A percentile compares a stretch with the other conserved stretches of the same genome.
Evolutionary conservation across 2,329 filamentous ascomycete species (phyloP).

Genomic region (Stromatinia cepivora): DNA sequence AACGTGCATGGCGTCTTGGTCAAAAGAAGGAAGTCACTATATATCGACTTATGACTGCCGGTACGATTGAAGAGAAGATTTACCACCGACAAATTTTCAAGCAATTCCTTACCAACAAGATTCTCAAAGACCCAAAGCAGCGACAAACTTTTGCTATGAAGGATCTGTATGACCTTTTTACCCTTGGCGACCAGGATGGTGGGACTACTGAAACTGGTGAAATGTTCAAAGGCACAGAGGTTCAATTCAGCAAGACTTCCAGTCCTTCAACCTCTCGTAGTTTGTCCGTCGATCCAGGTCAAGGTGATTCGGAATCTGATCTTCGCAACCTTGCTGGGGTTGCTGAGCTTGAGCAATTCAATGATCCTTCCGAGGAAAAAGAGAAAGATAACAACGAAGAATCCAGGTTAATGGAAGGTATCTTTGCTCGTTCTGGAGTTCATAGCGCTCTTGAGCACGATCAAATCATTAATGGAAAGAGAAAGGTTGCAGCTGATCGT

Average conservation of each 20-base stretch:
- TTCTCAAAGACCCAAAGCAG: conserved; percentile 91
- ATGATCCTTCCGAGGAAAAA: conserved; percentile 48
- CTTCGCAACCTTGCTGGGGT: conserved; percentile 60
- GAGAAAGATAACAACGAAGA: conserved; percentile 52
- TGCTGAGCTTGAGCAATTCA: conserved; percentile 64
- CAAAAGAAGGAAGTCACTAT: conserved; percentile 96
- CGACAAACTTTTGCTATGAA: conserved; percentile 86
- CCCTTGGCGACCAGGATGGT: conserved; percentile 65
- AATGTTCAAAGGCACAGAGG: conserved; percentile 84
- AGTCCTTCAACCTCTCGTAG: conserved; percentile 32
- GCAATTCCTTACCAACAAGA: conserved; percentile 95
- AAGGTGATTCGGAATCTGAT: conserved; percentile 44
- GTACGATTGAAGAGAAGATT: conserved; percentile 98
- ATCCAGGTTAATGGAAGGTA: conserved; percentile 80
- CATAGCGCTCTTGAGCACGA: conserved; percentile 95
- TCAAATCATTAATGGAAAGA: conserved; percentile 77
- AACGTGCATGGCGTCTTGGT: conserved; percentile 91
- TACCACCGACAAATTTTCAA: conserved; percentile 99
- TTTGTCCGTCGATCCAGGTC: conserved; percentile 12
- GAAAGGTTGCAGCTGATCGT: conserved; percentile 70
- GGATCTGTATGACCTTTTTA: conserved; percentile 91
- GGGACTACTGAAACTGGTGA: conserved; percentile 79
- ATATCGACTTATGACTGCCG: conserved; percentile 95
- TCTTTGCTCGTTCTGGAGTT: conserved; percentile 82
- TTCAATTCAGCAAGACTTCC: conserved; percentile 56